These are phyloP conservation scores for Colletotrichum echinochloae DNA, from an alignment of 2,329 filamentous ascomycete species.

Conservation along the genomic window DNA sequence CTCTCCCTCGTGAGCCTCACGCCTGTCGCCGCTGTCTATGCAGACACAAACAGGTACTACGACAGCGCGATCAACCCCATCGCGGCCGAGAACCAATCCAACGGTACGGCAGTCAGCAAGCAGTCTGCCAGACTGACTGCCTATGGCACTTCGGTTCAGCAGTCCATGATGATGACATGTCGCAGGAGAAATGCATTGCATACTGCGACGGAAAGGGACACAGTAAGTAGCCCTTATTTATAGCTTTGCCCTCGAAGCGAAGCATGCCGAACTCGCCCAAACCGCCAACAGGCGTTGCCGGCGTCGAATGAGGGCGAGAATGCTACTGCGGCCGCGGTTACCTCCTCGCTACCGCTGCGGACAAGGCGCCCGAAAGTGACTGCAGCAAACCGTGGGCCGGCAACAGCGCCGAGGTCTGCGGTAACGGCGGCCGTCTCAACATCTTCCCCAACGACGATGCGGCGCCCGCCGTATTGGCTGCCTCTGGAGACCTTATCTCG, in stretches of 20 bases:
- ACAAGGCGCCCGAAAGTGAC: slow-evolving; percentile 58
- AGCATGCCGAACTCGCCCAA: neutral
- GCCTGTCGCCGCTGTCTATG: neutral
- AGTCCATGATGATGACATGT: neutral
- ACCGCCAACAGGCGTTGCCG: slow-evolving; percentile 47
- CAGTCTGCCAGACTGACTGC: neutral
- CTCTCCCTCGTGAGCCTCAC: neutral
- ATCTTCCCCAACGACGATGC: slow-evolving; percentile 63
- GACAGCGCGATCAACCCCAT: neutral
- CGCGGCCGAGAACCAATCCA: neutral
- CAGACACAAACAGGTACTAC: neutral
- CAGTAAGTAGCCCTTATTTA: neutral
- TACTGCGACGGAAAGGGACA: slow-evolving; percentile 59
- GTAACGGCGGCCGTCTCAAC: slow-evolving; percentile 60
- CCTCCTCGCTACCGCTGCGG: slow-evolving; percentile 62
- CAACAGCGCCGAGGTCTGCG: slow-evolving; percentile 58
- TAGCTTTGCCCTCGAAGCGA: too few relatives aligned
- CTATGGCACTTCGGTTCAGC: neutral
- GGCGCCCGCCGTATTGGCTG: slow-evolving; percentile 55
- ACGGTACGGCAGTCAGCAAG: neutral
- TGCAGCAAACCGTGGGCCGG: slow-evolving; percentile 69
- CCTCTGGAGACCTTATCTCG: slow-evolving; percentile 65
- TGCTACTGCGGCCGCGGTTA: slow-evolving; percentile 62
- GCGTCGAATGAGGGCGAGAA: slow-evolving; percentile 62
- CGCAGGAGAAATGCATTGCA: slow-evolving; percentile 56